Conservation (phyloP, 2,329 filamentous ascomycete genomes). For the Colletotrichum melonis region DNA sequence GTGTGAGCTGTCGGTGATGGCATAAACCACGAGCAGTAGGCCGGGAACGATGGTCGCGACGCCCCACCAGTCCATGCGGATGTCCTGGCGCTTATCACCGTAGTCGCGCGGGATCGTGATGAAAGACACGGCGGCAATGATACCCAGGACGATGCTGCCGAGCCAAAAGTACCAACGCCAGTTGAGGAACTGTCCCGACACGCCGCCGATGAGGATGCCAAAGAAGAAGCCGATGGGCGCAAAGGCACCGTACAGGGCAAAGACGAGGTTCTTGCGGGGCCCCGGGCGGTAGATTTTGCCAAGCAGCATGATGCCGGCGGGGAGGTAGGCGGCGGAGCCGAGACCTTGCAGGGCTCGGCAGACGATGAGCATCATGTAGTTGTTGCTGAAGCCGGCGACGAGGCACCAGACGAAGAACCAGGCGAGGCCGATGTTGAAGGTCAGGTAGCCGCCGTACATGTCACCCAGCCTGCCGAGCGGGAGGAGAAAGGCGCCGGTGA, state of each 20-base stretch:
- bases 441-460: slow-evolving; percentile 69
- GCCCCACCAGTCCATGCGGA: slow-evolving; percentile 72
- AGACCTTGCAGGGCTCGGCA: slow-evolving; percentile 81
- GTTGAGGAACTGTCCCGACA: slow-evolving; percentile 67
- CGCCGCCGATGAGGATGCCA: slow-evolving; percentile 75
- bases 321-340: slow-evolving; percentile 78
- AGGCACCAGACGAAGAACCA: slow-evolving; percentile 79
- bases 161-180: slow-evolving; percentile 81
- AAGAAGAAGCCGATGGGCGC: slow-evolving; percentile 69
- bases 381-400: slow-evolving; percentile 75
- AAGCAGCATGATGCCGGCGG: slow-evolving; percentile 76
- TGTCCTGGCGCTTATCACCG: slow-evolving; percentile 37
- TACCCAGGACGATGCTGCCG: slow-evolving; percentile 57
- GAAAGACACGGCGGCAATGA: slow-evolving; percentile 58
- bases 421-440: slow-evolving; percentile 68
- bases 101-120: slow-evolving; percentile 52
- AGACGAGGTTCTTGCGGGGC: slow-evolving; percentile 77
- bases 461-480: slow-evolving; percentile 72
- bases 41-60: slow-evolving; percentile 65
- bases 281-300: slow-evolving; percentile 77
- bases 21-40: slow-evolving; percentile 73
- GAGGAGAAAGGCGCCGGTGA: slow-evolving; percentile 69
- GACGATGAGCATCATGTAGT: slow-evolving; percentile 76
- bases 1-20: slow-evolving; percentile 74
- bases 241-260: slow-evolving; percentile 68